Evolutionary conservation across 192 early-diverging fungal species (phyloP), one percentile per base, ranked within the genome.

Genomic region (Entophlyctis helioformis): DNA sequence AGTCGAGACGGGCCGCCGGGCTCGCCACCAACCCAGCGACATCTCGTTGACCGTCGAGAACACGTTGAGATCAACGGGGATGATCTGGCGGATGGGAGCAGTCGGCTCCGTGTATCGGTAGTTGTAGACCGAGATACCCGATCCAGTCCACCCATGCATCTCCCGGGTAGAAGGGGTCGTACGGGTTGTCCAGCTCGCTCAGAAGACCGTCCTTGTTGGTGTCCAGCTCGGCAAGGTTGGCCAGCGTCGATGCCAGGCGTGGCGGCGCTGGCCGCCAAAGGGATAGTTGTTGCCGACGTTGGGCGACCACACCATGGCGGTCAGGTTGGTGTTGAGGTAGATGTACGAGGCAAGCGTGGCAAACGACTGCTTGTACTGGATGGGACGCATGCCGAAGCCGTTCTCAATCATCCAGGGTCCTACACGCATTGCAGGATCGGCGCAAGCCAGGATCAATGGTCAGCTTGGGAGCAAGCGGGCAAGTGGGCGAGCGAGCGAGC

Each of bases 121-220:
- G 36, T 44, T 46, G 48, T 66, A 66, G n/a, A 66, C 23, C 22
- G 60, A 67, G 13, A 63, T 18, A 6, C 49, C n/a, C 62, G n/a
- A 69, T 50, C 66, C 66, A 69, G 46, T 69, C 66, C 1, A 69
- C 66, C 10, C 42, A 60, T 11, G 65, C 67, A 41, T 60, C 55
- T 10, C 67, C 65, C 28, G 56, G 56, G 29, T 34, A 36, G 22
- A 22, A 47, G 5, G 64, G 64, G 18, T 22, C 19, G 41, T 66
- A 66, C 11, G 64, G 64, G 34, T 66, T 56, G 45, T 66, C 64
- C 16, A 20, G 13, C 4, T 42, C 27, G 42, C 42, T 51, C 20
- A 66, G 38, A 2, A 57, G 33, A 1, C 56, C 51, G 44, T 66
- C 56, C 3, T 27, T 28, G 48, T 66, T 62, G 24, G 60, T 66